Evolutionary conservation across 2,329 filamentous ascomycete species (phyloP).

Genomic region (Aspergillus vadensis): DNA sequence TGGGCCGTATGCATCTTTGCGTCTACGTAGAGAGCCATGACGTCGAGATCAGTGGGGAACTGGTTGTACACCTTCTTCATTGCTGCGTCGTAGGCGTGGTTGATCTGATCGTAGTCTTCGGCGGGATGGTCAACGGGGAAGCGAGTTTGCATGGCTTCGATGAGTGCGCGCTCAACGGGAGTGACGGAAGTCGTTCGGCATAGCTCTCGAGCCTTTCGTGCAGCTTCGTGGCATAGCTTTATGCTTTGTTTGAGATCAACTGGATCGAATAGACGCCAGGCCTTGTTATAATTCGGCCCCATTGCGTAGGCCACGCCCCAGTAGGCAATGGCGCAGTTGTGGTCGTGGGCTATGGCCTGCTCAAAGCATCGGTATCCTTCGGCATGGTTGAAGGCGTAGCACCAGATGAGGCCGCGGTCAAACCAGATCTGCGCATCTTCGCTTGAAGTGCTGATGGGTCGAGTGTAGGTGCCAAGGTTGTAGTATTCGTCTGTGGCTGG

Average conservation of each 20-base stretch:
- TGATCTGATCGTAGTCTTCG: conserved; percentile 54
- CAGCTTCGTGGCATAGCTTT: conserved; percentile 47
- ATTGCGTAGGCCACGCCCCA: conserved; percentile 59
- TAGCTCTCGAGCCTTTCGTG: background rate
- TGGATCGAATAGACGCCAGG: conserved; percentile 69
- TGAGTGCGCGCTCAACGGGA: background rate
- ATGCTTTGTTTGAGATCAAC: conserved; percentile 56
- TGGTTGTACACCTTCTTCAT: conserved; percentile 56
- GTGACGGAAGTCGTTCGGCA: no score
- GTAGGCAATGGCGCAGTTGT: conserved; percentile 36
- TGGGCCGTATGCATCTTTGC: conserved; percentile 66
- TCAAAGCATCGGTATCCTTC: conserved; percentile 36
- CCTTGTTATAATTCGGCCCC: conserved; percentile 77
- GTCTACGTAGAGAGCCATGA: conserved; percentile 63
- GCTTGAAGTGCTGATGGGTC: conserved; percentile 34
- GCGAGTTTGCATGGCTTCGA: conserved; percentile 57
- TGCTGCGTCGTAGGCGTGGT: conserved; percentile 60
- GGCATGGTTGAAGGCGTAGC: conserved; percentile 41
- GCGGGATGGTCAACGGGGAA: conserved; percentile 57
- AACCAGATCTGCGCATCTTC: conserved; percentile 42
- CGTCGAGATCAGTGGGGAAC: conserved; percentile 59
- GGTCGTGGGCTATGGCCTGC: conserved; percentile 28
- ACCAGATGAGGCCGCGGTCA: conserved; percentile 42
- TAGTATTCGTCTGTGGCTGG: conserved; percentile 23
- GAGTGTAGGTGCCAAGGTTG: conserved; percentile 39